These are phyloP conservation scores for Dactylellina drechsleri DNA, from an alignment of 2,329 filamentous ascomycete genomes.

Conservation along the genomic window DNA sequence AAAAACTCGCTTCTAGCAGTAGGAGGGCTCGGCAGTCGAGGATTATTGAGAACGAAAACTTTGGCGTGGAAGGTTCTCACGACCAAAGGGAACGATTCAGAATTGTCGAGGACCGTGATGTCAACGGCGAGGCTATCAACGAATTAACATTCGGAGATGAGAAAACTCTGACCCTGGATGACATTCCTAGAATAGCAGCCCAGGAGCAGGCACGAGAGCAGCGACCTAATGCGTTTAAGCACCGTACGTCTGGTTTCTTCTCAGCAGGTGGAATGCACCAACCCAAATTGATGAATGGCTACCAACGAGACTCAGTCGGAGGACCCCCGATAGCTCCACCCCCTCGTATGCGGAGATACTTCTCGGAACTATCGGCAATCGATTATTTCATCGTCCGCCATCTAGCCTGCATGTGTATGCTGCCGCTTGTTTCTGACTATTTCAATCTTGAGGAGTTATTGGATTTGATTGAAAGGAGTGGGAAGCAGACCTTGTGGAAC, in stretches of 20 bases:
- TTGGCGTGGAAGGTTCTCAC: conserved; percentile 65
- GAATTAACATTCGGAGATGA: conserved; percentile 89
- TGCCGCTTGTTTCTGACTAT: conserved; percentile 85
- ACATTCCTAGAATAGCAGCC: conserved; percentile 94
- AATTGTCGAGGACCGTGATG: conserved; percentile 81
- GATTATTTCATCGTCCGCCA: conserved; percentile 98
- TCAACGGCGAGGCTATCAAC: conserved; percentile 74
- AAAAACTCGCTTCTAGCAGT: conserved; percentile 91
- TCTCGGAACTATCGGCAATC: conserved; percentile 91
- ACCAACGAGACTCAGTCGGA: conserved; percentile 74
- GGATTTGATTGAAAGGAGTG: conserved; percentile 89
- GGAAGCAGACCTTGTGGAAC: conserved; percentile 92
- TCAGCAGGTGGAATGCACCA: conserved; percentile 65
- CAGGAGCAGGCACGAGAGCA: conserved; percentile 95
- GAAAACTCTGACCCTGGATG: conserved; percentile 91
- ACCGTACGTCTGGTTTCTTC: conserved; percentile 63
- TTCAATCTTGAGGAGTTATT: conserved; percentile 95
- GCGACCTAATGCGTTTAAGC: conserved; percentile 80
- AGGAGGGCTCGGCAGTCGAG: conserved; percentile 88
- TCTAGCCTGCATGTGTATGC: conserved; percentile 92
- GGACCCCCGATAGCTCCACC: conserved; percentile 65
- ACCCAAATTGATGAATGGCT: conserved; percentile 74
- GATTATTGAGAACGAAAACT: conserved; percentile 86
- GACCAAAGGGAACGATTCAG: conserved; percentile 72
- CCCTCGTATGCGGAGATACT: conserved; percentile 76